Evolutionary conservation across 306 rosid genomes (phyloP).

Genomic region (Cicer bijugum): DNA sequence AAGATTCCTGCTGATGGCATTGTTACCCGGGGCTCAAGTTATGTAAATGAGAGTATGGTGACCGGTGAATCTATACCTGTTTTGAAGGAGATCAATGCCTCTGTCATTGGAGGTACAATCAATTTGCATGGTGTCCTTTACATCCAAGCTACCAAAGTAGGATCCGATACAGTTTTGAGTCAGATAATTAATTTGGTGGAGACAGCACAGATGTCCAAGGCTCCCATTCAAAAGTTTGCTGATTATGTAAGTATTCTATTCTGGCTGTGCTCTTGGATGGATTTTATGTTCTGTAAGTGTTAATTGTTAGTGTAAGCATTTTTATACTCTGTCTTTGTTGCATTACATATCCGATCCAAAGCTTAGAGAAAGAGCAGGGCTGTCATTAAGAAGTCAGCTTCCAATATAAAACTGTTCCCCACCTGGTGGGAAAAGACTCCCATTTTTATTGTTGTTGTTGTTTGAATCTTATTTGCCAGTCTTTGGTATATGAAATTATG

Average conservation of each 20-base stretch:
- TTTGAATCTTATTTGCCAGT: no score
- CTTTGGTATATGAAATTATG: no score
- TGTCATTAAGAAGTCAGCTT: neutral
- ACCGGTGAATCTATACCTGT: conserved; percentile 91
- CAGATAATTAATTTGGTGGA: conserved; percentile 98
- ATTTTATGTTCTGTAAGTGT: conserved; percentile 20
- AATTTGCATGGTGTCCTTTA: conserved; percentile 89
- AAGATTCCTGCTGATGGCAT: conserved; percentile 92
- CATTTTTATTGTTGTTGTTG: conserved; percentile 1
- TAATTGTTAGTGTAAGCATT: conserved; percentile 9
- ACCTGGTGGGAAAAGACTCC: neutral
- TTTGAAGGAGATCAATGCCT: conserved; percentile 72
- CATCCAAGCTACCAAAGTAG: conserved; percentile 80
- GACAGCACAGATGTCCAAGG: conserved; percentile 99
- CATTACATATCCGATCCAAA: neutral
- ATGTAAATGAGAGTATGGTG: conserved; percentile 95
- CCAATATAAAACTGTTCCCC: conserved; percentile 8
- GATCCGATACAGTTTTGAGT: conserved; percentile 89
- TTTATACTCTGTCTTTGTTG: conserved; percentile 1
- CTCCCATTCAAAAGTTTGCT: conserved; percentile 99
- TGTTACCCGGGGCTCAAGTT: conserved; percentile 89
- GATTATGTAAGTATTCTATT: conserved; percentile 79
- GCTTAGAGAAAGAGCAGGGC: neutral
- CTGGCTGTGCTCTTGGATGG: conserved; percentile 26
- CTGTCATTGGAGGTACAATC: conserved; percentile 91